Evolutionary conservation across 2,329 filamentous ascomycete species (phyloP), one percentile per base, ranked within the genome.

Genomic region (Emericellopsis atlantica): DNA sequence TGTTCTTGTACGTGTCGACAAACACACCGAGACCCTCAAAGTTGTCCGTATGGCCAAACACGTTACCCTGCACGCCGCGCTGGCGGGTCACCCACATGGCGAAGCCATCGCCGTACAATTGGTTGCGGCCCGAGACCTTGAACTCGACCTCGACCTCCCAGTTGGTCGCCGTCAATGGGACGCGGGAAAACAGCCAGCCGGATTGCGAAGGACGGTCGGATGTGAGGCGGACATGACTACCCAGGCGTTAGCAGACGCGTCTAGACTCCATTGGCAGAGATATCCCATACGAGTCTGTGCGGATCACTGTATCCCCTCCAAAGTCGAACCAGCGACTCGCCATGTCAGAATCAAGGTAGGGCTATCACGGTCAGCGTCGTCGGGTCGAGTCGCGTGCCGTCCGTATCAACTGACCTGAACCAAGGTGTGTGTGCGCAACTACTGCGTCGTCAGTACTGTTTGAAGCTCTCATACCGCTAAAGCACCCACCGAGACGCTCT

Each of bases 1-100:
- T 95, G 70, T 98, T 98, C 79, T 98, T 98, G 74, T 98, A 98
- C 36, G 92, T 98, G 60, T 98, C 92, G 66, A 98, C 77, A 69
- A 95, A 96, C 61, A 98, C 74, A 41, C 88, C 92, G 37, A 98
- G 74, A 5, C 92, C 92, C 60, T 98, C 90, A 52, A 96, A 98
- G 48, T 77, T 77, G 65, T 98, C 90, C 24, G 74, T 70, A 50
- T 81, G 81, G 39, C 92, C 92, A 61, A 98, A 98, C 32, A 98
- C 90, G 10, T 79, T 74, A 14, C 92, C 92, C 44, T 70, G 65
- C 51, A 81, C 74, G 26, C 77, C 89, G 48, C 92, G 85, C 64
- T 95, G 81, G 65, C 94, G 94, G 50, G 90, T 96, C 55, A 98
- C 74, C 92, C 92, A 98, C 76, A 98, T 83, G 48, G 92, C 92